Evolutionary conservation across 257 asterid genomes (phyloP).

Genomic region (Knoxia roxburghii): DNA sequence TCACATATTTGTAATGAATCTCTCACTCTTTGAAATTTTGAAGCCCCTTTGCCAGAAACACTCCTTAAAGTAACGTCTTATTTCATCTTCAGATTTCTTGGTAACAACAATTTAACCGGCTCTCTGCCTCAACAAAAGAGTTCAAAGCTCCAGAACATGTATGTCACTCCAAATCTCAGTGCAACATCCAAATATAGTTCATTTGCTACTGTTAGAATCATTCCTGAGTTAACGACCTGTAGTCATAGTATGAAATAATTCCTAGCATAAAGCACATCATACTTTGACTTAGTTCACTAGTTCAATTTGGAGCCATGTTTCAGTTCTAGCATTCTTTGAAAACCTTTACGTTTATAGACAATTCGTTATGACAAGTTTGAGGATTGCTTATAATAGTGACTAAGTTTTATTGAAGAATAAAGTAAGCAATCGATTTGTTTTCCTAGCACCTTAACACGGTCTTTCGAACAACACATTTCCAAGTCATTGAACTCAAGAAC

Average conservation of each 20-base stretch:
- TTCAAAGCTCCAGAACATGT: conserved; percentile 47
- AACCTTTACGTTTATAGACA: too few relatives aligned
- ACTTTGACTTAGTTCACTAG: neutral
- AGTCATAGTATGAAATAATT: neutral
- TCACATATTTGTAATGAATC: conserved; percentile 45
- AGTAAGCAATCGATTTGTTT: neutral
- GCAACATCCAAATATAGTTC: neutral
- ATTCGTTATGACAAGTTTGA: neutral
- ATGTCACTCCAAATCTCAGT: conserved; percentile 14
- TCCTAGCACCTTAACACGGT: neutral
- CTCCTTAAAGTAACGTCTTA: neutral
- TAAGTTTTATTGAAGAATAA: neutral
- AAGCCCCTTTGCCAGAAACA: neutral
- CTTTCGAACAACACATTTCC: neutral
- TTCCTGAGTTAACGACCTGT: neutral
- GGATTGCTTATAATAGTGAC: neutral
- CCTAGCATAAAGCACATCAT: neutral
- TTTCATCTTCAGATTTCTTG: conserved; percentile 63
- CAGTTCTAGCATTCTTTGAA: neutral
- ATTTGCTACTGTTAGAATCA: neutral
- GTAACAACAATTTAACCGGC: conserved; percentile 64
- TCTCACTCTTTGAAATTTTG: conserved; percentile 1
- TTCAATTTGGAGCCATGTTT: neutral
- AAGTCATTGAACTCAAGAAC: neutral
- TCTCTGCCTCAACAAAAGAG: conserved; percentile 45